Evolutionary conservation across 2,329 filamentous ascomycete genomes (phyloP).

Genomic region (Pestalotiopsis sp.): DNA sequence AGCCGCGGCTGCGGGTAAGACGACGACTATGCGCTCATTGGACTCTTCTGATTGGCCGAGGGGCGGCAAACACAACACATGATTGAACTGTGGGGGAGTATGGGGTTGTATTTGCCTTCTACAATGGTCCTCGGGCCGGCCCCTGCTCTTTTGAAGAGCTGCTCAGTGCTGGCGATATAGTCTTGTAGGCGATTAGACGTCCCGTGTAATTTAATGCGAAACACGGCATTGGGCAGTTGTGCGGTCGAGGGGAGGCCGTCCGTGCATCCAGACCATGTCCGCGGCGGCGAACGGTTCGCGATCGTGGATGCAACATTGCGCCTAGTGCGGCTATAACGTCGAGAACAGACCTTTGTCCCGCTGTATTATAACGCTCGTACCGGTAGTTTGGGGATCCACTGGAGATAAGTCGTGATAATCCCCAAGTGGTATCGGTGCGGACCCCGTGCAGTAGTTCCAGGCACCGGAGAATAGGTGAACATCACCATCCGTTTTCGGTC

Average conservation of each 20-base stretch:
- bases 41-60: slow-evolving; percentile 7
- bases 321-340: neutral
- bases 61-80: neutral
- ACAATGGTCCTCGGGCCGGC: neutral
- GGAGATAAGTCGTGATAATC: neutral
- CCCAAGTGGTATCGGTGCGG: neutral
- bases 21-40: neutral
- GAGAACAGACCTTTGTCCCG: slow-evolving; percentile 1
- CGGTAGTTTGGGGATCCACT: neutral
- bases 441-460: neutral
- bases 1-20: neutral
- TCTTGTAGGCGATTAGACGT: neutral
- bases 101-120: slow-evolving; percentile 1
- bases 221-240: neutral
- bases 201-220: slow-evolving; percentile 1
- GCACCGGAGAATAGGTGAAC: neutral
- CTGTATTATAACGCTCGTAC: neutral
- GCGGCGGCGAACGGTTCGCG: neutral
- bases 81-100: neutral
- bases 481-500: slow-evolving; percentile 5
- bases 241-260: neutral
- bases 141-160: neutral
- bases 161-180: neutral
- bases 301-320: neutral
- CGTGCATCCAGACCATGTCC: neutral